Base-by-base conservation (phyloP, 805 yeast genomes). In the Cyberlindnera nakhonratchasimensis region DNA sequence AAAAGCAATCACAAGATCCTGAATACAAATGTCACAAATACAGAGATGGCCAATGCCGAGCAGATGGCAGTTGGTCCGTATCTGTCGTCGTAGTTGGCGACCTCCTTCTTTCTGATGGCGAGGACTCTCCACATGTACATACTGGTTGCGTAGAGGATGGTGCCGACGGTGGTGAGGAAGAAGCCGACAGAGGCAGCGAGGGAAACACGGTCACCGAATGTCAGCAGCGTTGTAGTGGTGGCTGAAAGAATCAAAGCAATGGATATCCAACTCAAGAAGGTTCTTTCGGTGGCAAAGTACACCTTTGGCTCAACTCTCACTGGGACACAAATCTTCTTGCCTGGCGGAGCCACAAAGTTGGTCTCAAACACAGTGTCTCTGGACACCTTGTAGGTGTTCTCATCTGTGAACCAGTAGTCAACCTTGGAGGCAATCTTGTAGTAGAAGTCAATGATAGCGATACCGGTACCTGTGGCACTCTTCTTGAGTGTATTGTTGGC, bases 301-400 rank as follows among this genome's bases (percentile, higher is more conserved):
- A 93, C 99, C 68, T 93, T 93, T 45, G 99, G 99, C 66, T 93
- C 99, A 28, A 93, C 90, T 57, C 99, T 78, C 29, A 93, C 95
- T 3, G 98, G 99, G 8, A 93, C 93, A 57, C 89, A 79, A 45
- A 93, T 86, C 34, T 76, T 74, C 64, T 89, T 90, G 2, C 98
- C 99, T 31, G 85, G 80, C 18, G 99, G 98, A 10, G 93, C 85
- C 46, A 64, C 67, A 49, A 82, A 72, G 42, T 67, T 64, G 3
- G 77, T 59, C 47, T 77, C 81, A 57, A 79, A 83, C 0, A 71
- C 73, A 0, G 89, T 82, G 21, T 86, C 88, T 14, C 64, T 67
- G 12, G 86, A 82, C 16, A 82, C 79, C 50, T 77, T 79, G 32
- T 72, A 68, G 2, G 68, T 62, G 45, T 70, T 69, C 42, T 71